Conservation (phyloP, 805 yeast genomes). For the Wickerhamiella brachini region DNA sequence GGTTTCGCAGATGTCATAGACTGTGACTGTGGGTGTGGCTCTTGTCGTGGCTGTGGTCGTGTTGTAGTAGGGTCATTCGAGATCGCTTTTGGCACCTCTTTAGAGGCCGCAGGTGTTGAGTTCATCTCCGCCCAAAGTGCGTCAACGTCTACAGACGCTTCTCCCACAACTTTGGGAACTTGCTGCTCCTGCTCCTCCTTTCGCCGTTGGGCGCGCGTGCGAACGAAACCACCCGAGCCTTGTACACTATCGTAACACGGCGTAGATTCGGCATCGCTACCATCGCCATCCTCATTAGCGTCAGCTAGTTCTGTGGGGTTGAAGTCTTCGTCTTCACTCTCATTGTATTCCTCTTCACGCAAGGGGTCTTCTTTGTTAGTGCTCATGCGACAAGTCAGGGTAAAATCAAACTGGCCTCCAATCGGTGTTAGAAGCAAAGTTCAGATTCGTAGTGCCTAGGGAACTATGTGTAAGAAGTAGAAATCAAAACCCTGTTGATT, state of each 20-base stretch:
- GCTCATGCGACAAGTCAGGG: background rate
- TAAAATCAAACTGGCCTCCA: background rate
- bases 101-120: slow-evolving; percentile 14
- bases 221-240: slow-evolving; percentile 50
- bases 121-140: slow-evolving; percentile 46
- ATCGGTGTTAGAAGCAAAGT: too few relatives aligned
- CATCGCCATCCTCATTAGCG: slow-evolving; percentile 21
- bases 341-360: slow-evolving; percentile 35
- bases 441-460: background rate
- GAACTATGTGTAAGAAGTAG: background rate
- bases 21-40: too few relatives aligned
- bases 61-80: too few relatives aligned
- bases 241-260: slow-evolving; percentile 41
- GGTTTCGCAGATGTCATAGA: too few relatives aligned
- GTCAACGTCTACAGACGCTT: slow-evolving; percentile 32
- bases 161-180: slow-evolving; percentile 16
- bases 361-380: background rate
- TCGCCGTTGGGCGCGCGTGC: slow-evolving; percentile 52
- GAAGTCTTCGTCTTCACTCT: slow-evolving; percentile 46
- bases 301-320: slow-evolving; percentile 25
- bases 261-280: slow-evolving; percentile 27
- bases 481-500: background rate
- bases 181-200: slow-evolving; percentile 21
- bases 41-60: too few relatives aligned
- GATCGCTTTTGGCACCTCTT: too few relatives aligned